Conservation (phyloP, 2,329 filamentous ascomycete genomes). For the Diplodia corticola region DNA sequence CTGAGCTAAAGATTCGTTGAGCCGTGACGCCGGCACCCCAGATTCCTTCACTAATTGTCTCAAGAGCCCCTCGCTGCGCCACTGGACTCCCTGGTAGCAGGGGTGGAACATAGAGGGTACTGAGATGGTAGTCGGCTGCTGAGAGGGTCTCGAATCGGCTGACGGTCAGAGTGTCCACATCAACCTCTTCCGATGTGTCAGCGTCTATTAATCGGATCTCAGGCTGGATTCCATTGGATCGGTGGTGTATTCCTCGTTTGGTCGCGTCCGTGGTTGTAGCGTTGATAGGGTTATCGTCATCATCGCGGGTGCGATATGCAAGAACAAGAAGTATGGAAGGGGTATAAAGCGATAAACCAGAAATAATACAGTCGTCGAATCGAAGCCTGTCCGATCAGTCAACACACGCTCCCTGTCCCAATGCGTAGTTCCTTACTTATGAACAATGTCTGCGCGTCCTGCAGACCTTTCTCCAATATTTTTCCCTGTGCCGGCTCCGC, state of each 20-base stretch:
- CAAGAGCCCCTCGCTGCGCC: slow-evolving; percentile 68
- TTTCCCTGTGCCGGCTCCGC: slow-evolving; percentile 65
- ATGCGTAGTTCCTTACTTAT: slow-evolving; percentile 66
- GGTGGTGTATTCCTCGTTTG: slow-evolving; percentile 65
- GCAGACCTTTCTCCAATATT: slow-evolving; percentile 68
- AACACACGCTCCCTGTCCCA: slow-evolving; percentile 29
- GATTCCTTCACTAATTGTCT: slow-evolving; percentile 73
- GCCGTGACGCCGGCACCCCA: slow-evolving; percentile 92
- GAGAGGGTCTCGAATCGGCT: slow-evolving; percentile 84
- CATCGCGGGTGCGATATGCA: slow-evolving; percentile 78
- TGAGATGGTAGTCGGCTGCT: slow-evolving; percentile 88
- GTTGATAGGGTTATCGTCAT: slow-evolving; percentile 60
- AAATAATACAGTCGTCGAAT: slow-evolving; percentile 92
- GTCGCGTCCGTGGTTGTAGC: slow-evolving; percentile 49
- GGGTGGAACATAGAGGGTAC: slow-evolving; percentile 74
- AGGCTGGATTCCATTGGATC: slow-evolving; percentile 78
- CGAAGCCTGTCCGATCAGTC: slow-evolving; percentile 63
- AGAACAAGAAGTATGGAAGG: slow-evolving; percentile 87
- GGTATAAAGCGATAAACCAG: slow-evolving; percentile 94
- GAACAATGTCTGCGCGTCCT: slow-evolving; percentile 84
- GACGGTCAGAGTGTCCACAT: slow-evolving; percentile 81
- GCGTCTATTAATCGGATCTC: slow-evolving; percentile 91
- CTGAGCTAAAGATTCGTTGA: slow-evolving; percentile 81
- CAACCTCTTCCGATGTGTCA: slow-evolving; percentile 75
- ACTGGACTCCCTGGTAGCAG: slow-evolving; percentile 59